Evolutionary conservation across 495 filamentous ascomycete species (phyloP), one percentile per base, ranked within the genome.

Genomic region (Penicillium atrosanguineum): DNA sequence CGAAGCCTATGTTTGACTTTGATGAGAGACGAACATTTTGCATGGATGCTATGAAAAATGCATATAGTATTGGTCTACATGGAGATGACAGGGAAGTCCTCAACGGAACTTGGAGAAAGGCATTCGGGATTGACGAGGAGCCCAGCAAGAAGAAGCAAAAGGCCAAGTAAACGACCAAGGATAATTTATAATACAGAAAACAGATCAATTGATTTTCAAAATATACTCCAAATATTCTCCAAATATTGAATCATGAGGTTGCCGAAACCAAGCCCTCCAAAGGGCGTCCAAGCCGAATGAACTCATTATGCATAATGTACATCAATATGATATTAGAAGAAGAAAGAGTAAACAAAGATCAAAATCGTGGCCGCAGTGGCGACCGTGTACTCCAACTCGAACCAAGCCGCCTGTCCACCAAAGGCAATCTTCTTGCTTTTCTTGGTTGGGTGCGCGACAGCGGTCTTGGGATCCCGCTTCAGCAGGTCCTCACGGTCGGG

Each of bases 1-100:
- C 85, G 14, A 83, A 82, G 56, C 83, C 83, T 3, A 89, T 89
- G 81, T 88, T 90, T 63, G 83, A 90, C 68, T 89, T 90, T 53
- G 61, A 70, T 25, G 71, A 78, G 57, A 67, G 82, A 52, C 76
- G 83, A 38, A 64, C 75, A 16, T 62, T 83, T 12, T 89, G 87
- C 59, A 68, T 89, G 5, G 67, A 76, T 46, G 76, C 71, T 0
- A 84, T 88, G 75, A 88, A 88, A 65, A 73, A 76, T 21, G 86
- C 85, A 0, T 90, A 87, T 70, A 53, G 72, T 7, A 71, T 85
- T 6, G 78, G 81, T 0, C 60, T 89, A 18, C 72, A 86, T 60
- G 86, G 86, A 0, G 68, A 86, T 57, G 76, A 85, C 65, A 48
- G 67, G 15, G 70, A 68, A 55, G 82, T 88, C 2, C 62, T 81